A percentile compares a stretch with the other conserved stretches of the same genome.
These are phyloP conservation scores for Heritiera fomes DNA, from an alignment of 345 rosid species.

Conservation along the genomic window DNA sequence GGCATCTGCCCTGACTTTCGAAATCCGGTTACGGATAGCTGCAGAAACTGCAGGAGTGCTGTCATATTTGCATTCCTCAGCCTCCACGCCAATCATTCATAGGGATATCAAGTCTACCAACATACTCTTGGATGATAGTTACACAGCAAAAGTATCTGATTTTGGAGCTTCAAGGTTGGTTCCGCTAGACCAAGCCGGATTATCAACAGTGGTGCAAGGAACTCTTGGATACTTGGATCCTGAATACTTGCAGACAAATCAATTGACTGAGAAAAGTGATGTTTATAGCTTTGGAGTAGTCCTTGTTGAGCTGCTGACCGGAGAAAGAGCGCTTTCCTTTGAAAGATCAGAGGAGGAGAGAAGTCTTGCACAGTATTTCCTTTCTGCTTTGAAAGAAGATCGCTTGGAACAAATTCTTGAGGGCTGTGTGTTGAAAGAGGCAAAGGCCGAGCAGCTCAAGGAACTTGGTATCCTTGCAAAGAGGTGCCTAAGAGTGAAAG, in stretches of 20 bases:
- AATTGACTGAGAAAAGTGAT: too few species aligned
- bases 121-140: too few species aligned
- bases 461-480: slow-evolving; percentile 30
- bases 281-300: slow-evolving; percentile 46
- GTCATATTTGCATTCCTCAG: slow-evolving; percentile 12
- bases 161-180: slow-evolving; percentile 12
- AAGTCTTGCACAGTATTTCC: slow-evolving; percentile 34
- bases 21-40: background rate
- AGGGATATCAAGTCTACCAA: too few species aligned
- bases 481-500: slow-evolving; percentile 25
- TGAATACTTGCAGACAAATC: slow-evolving; percentile 11
- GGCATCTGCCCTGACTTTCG: background rate
- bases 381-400: slow-evolving; percentile 28
- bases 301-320: slow-evolving; percentile 43
- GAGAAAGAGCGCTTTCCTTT: slow-evolving; percentile 28
- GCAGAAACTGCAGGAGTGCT: slow-evolving; percentile 15
- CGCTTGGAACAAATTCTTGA: slow-evolving; percentile 33
- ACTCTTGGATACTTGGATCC: slow-evolving; percentile 20
- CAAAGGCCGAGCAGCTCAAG: slow-evolving; percentile 17
- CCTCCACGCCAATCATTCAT: background rate
- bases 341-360: slow-evolving; percentile 33
- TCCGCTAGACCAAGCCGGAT: background rate
- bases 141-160: slow-evolving; percentile 10
- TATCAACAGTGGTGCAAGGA: slow-evolving; percentile 8
- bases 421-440: background rate